Evolutionary conservation across 805 yeast genomes (phyloP).

Genomic region (Metschnikowia cerradonensis): DNA sequence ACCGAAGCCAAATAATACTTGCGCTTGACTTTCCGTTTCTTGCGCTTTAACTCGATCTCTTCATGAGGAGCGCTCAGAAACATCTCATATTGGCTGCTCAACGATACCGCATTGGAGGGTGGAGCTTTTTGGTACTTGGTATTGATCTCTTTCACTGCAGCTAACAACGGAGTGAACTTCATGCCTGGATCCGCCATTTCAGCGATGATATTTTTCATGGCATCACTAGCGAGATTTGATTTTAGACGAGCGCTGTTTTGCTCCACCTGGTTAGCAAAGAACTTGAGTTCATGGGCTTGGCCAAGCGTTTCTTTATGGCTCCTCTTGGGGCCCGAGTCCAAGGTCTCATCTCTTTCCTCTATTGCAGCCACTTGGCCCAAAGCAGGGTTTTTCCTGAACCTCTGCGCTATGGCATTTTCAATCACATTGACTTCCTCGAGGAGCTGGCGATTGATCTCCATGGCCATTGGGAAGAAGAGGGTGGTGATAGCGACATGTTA

Average conservation of each 20-base stretch:
- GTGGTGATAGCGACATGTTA: background rate
- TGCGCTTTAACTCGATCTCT: constrained; percentile 18
- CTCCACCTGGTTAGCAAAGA: constrained; percentile 46
- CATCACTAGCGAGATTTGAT: background rate
- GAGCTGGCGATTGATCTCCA: constrained; percentile 33
- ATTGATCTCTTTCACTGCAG: constrained; percentile 24
- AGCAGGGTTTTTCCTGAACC: constrained; percentile 61
- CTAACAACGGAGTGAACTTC: constrained; percentile 30
- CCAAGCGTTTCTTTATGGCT: constrained; percentile 48
- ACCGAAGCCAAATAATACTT: constrained; percentile 45
- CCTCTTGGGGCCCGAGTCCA: constrained; percentile 28
- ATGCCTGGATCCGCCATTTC: constrained; percentile 19
- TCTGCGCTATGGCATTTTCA: constrained; percentile 58
- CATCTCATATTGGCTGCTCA: constrained; percentile 15
- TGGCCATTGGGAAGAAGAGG: constrained; percentile 10
- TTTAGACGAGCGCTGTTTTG: constrained; percentile 13
- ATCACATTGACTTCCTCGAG: constrained; percentile 69
- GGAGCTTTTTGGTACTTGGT: constrained; percentile 11
- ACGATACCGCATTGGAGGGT: constrained; percentile 16
- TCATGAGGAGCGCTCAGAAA: constrained; percentile 28
- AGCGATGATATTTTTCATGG: constrained; percentile 10
- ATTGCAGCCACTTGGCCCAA: constrained; percentile 31
- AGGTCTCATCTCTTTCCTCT: constrained; percentile 8
- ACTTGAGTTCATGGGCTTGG: constrained; percentile 65
- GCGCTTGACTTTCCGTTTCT: constrained; percentile 23